Conservation (phyloP, 208 protist genomes). For the Crithidia bombi region DNA sequence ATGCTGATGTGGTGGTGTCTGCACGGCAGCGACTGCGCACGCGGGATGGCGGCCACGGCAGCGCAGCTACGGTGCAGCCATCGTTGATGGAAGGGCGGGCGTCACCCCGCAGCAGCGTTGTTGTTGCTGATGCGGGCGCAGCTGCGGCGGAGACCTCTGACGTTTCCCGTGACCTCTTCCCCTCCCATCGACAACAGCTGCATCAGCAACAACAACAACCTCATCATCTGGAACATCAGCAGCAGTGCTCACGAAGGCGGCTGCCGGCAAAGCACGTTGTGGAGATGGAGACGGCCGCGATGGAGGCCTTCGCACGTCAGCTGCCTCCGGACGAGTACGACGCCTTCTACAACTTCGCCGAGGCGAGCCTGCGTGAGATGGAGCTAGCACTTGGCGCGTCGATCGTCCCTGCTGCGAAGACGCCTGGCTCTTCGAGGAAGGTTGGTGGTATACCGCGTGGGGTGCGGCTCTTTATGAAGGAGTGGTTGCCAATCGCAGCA, state of each 20-base stretch:
- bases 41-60: no score
- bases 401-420: background rate
- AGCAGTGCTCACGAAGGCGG: background rate
- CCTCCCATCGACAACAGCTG: background rate
- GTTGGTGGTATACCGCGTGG: background rate
- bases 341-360: conserved; percentile 27
- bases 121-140: no score
- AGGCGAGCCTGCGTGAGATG: conserved; percentile 28
- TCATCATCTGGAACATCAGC: no score
- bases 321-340: conserved; percentile 14
- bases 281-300: conserved; percentile 1
- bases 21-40: conserved; percentile 1
- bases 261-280: background rate
- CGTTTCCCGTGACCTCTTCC: background rate
- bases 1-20: background rate
- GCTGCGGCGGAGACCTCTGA: no score
- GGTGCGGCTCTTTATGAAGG: conserved; percentile 26
- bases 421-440: background rate
- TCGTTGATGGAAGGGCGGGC: no score
- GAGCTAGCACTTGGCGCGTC: background rate
- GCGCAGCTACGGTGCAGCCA: no score
- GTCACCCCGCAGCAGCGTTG: no score
- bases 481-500: conserved; percentile 69
- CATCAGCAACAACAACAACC: background rate
- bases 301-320: conserved; percentile 11